Conservation (phyloP, 495 filamentous ascomycete species). For the Apiosordaria backusii region DNA sequence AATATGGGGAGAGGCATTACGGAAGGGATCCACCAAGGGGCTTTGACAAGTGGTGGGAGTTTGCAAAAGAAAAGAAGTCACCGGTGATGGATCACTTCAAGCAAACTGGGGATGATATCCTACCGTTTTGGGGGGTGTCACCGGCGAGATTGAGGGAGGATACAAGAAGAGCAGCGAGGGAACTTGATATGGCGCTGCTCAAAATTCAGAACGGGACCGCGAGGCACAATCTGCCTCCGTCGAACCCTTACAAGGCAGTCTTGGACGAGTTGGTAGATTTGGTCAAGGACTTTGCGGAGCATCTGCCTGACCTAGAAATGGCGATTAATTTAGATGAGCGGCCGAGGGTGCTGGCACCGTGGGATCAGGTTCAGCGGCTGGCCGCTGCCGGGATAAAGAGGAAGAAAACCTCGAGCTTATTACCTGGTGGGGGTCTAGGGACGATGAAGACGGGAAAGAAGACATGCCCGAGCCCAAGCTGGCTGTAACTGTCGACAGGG, state of each 20-base stretch:
- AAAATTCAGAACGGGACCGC: slow-evolving; percentile 50
- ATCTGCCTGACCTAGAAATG: slow-evolving; percentile 76
- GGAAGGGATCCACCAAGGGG: slow-evolving; percentile 56
- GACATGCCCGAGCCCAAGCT: slow-evolving; percentile 14
- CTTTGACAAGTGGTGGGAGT: slow-evolving; percentile 74
- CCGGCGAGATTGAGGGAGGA: slow-evolving; percentile 56
- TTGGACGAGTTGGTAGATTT: slow-evolving; percentile 62
- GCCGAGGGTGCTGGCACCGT: slow-evolving; percentile 70
- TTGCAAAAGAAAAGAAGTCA: slow-evolving; percentile 59
- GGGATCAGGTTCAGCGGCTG: slow-evolving; percentile 50
- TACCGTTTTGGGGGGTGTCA: slow-evolving; percentile 68
- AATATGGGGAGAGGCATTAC: slow-evolving; percentile 57
- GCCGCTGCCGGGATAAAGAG: slow-evolving; percentile 34
- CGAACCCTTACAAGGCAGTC: slow-evolving; percentile 48
- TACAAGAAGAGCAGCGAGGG: slow-evolving; percentile 32
- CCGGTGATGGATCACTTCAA: slow-evolving; percentile 72
- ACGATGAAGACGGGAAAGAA: background rate
- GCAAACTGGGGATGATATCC: slow-evolving; percentile 64
- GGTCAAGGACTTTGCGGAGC: slow-evolving; percentile 63
- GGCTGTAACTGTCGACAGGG: background rate
- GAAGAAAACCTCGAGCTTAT: slow-evolving; percentile 12
- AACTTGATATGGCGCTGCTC: slow-evolving; percentile 37
- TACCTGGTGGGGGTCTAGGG: background rate
- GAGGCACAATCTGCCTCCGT: slow-evolving; percentile 40
- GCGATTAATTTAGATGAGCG: slow-evolving; percentile 77